Evolutionary conservation across 2,329 filamentous ascomycete species (phyloP).

Genomic region (Mycosphaerella sp.): DNA sequence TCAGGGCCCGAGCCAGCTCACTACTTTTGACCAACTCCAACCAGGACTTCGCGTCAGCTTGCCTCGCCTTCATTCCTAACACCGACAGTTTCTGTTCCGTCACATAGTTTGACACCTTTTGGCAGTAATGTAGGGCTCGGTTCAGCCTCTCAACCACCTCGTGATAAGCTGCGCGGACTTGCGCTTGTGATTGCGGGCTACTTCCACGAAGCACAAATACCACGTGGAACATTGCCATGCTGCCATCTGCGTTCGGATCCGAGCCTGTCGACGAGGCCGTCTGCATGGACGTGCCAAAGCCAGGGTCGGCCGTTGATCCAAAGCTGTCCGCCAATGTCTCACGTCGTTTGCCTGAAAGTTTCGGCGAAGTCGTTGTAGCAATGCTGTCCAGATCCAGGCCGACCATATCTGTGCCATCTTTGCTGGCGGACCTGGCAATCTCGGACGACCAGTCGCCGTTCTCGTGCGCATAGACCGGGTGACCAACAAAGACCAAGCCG

Average conservation of each 20-base stretch:
- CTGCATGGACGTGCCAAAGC: conserved; percentile 27
- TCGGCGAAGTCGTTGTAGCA: conserved; percentile 10
- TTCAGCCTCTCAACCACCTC: conserved; percentile 89
- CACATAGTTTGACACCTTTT: conserved; percentile 83
- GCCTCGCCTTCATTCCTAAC: conserved; percentile 74
- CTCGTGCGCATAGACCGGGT: conserved; percentile 73
- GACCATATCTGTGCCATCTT: conserved; percentile 6
- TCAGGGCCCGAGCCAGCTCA: conserved; percentile 31
- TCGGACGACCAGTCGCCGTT: conserved; percentile 44
- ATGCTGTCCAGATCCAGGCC: conserved; percentile 14
- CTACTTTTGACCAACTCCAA: conserved; percentile 25
- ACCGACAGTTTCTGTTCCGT: conserved; percentile 80
- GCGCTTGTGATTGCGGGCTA: conserved; percentile 64
- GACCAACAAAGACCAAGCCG: conserved; percentile 71
- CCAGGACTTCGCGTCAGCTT: conserved; percentile 37
- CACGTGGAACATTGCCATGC: conserved; percentile 97
- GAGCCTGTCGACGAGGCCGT: conserved; percentile 29
- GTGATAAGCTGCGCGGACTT: conserved; percentile 68
- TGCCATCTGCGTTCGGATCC: conserved; percentile 35
- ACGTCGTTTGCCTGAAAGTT: conserved; percentile 8
- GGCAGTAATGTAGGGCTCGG: conserved; percentile 86
- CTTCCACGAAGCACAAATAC: conserved; percentile 85
- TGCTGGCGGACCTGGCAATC: conserved; percentile 2
- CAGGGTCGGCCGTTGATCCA: conserved; percentile 21
- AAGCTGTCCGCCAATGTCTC: conserved; percentile 30